Conservation (phyloP, 2,329 filamentous ascomycete species). For the Botrytis medusae region DNA sequence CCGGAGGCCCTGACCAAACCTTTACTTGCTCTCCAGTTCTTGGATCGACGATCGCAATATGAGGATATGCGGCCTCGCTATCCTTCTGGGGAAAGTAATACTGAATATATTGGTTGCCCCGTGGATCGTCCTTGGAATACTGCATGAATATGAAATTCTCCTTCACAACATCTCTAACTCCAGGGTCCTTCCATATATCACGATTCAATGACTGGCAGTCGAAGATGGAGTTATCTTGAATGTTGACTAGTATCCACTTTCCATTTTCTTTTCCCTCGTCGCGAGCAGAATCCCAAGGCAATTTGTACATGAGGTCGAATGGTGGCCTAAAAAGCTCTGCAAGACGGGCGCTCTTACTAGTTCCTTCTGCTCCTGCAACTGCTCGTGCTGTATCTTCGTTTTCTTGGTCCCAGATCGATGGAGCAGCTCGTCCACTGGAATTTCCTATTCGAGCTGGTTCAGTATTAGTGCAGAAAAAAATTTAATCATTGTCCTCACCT, state of each 20-base stretch:
- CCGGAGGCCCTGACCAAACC: constrained; percentile 84
- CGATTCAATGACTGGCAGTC: constrained; percentile 92
- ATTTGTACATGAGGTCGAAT: constrained; percentile 79
- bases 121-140: constrained; percentile 81
- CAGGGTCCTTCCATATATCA: constrained; percentile 89
- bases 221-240: constrained; percentile 91
- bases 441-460: constrained; percentile 55
- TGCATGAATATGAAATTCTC: constrained; percentile 97
- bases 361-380: constrained; percentile 63
- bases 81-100: constrained; percentile 85
- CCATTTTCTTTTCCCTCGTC: constrained; percentile 81
- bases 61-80: constrained; percentile 86
- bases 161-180: constrained; percentile 74
- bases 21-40: constrained; percentile 97
- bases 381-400: constrained; percentile 54
- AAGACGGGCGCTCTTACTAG: constrained; percentile 72
- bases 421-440: constrained; percentile 61
- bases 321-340: constrained; percentile 92
- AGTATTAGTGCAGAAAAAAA: constrained; percentile 20
- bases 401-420: constrained; percentile 50
- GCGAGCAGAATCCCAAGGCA: constrained; percentile 81
- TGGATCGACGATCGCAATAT: constrained; percentile 94
- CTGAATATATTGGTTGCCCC: constrained; percentile 77
- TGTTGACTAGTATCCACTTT: constrained; percentile 95
- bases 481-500: constrained; percentile 29